Base-by-base conservation (phyloP, 495 filamentous ascomycete species). In the Pseudevernia furfuracea region DNA sequence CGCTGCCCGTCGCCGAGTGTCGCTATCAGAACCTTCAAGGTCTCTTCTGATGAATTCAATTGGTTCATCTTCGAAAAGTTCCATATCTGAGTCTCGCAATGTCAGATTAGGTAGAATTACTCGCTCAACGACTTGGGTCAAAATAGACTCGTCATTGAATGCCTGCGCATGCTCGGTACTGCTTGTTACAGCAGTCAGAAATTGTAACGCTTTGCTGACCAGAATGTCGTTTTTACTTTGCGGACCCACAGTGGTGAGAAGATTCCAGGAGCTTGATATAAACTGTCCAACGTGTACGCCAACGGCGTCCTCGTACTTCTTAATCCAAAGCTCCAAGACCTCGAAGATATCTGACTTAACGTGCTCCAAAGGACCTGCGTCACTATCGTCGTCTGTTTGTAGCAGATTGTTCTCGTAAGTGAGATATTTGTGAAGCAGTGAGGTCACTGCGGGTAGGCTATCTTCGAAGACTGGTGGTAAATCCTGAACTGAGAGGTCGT, bases 31-130 rank as follows among this genome's bases (percentile, higher is more conserved):
- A 28, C 95, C 95, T 74, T 99, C 95, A 21, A 99, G 81, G 73
- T 99, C 93, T 66, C 91, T 85, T 60, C 95, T 82, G 70, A 97
- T 97, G 75, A 96, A 99, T 73, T 99, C 95, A 72, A 99, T 97
- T 4, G 95, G 95, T 73, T 99, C 95, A 70, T 99, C 95, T 72
- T 97, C 95, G 68, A 97, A 96, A 43, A 96, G 80, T 72, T 99
- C 95, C 65, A 96, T 85, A 64, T 99, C 95, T 4, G 92, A 90
- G 66, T 95, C 91, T 49, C 95, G 84, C 30, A 99, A 80, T 17
- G 85, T 86, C 60, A 97, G 85, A 67, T 97, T 99, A 41, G 95
- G 95, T 61, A 99, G 76, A 55, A 99, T 86, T 34, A 97, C 95
- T 76, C 95, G 95, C 74, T 97, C 90, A 41, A 96, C 87, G 32